Percentiles rank a stretch among this genome's conserved stretches.
These are phyloP conservation scores for Amaranthus hypochondriacus DNA, from an alignment of 148 eudicot species.

Conservation along the genomic window DNA sequence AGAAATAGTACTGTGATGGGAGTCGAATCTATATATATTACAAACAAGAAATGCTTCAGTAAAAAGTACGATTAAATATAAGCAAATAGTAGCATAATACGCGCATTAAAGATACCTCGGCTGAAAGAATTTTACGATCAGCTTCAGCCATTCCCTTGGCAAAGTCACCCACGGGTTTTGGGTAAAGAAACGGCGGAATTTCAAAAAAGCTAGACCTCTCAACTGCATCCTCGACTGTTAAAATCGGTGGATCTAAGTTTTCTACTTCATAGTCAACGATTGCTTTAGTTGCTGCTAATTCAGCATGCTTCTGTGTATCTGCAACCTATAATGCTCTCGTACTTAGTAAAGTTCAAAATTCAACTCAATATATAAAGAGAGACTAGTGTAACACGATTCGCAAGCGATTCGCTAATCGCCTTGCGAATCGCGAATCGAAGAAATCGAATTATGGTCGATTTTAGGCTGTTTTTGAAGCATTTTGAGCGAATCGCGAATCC, in stretches of 20 bases:
- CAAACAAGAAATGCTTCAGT: constrained; percentile 8
- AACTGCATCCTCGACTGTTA: constrained; percentile 90
- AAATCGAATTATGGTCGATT: too few relatives aligned
- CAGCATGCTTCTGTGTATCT: constrained; percentile 72
- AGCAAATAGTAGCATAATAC: not conserved
- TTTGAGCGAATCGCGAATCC: too few relatives aligned
- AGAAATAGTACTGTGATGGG: constrained; percentile 78
- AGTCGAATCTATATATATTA: constrained; percentile 52
- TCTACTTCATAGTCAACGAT: constrained; percentile 62
- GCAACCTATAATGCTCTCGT: constrained; percentile 53
- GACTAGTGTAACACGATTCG: not conserved
- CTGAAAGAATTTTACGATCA: constrained; percentile 71
- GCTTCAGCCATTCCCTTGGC: constrained; percentile 89
- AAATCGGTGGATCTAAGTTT: constrained; percentile 69
- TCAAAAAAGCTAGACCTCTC: constrained; percentile 70
- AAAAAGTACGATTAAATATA: constrained; percentile 1
- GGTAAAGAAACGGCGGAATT: constrained; percentile 51
- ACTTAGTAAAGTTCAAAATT: constrained; percentile 1
- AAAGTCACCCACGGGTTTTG: constrained; percentile 67
- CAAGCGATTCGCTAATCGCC: too few relatives aligned
- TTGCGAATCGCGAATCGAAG: too few relatives aligned
- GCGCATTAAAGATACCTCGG: constrained; percentile 48
- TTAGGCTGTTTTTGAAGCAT: too few relatives aligned
- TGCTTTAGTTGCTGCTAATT: constrained; percentile 64
- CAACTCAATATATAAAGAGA: not conserved